Percentiles rank a stretch among this genome's conserved stretches.
phyloP scores from a whole-genome alignment of 441 rosid species.

The Populus tomentosa region DNA sequence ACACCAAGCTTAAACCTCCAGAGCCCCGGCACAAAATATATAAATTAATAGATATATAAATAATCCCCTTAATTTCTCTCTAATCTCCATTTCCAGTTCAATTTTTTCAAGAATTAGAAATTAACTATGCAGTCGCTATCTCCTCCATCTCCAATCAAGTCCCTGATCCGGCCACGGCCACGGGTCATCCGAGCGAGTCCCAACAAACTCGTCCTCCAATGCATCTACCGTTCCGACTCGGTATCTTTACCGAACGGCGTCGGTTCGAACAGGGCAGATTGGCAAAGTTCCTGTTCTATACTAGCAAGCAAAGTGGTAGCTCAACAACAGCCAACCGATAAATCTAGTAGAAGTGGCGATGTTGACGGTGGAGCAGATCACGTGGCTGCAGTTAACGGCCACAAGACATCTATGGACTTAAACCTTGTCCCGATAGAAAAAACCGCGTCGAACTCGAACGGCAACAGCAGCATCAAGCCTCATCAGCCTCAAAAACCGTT shows the following conservation, averaged over 20 bases:
- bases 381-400: slow-evolving; percentile 64
- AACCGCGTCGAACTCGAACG: neutral
- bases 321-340: slow-evolving; percentile 39
- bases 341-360: neutral
- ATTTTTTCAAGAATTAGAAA: neutral
- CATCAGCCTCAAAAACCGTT: slow-evolving; percentile 47
- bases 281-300: slow-evolving; percentile 95
- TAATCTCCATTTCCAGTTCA: neutral
- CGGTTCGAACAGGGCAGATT: slow-evolving; percentile 60
- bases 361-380: slow-evolving; percentile 30
- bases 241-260: slow-evolving; percentile 55
- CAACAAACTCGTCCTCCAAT: slow-evolving; percentile 20
- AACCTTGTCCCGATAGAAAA: slow-evolving; percentile 50
- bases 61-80: neutral
- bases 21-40: too few relatives aligned
- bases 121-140: slow-evolving; percentile 37
- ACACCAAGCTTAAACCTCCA: slow-evolving; percentile 50
- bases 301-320: slow-evolving; percentile 66
- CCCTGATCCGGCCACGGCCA: slow-evolving; percentile 23
- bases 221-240: slow-evolving; percentile 49
- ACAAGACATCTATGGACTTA: slow-evolving; percentile 54
- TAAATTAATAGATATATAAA: neutral
- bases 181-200: slow-evolving; percentile 19
- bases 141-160: slow-evolving; percentile 38
- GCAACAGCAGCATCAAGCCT: slow-evolving; percentile 9